A percentile compares a stretch with the other conserved stretches of the same genome.
These are phyloP conservation scores for Aspergillus pseudonomiae DNA, from an alignment of 2,329 filamentous ascomycete genomes.

Conservation along the genomic window DNA sequence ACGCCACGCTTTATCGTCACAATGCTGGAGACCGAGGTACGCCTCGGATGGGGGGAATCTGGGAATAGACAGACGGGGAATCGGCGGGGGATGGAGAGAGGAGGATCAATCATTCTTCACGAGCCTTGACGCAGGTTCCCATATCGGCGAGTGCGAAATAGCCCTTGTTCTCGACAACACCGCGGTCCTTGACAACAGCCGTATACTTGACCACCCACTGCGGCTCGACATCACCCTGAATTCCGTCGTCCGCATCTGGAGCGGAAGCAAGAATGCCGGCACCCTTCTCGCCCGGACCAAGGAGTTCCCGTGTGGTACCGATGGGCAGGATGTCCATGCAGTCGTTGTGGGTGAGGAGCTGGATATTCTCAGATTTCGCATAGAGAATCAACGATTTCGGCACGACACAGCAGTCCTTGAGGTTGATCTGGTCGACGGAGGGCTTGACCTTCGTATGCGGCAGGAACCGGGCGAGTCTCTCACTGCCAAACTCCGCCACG, in stretches of 20 bases:
- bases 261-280: conserved; percentile 73
- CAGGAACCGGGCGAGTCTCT: conserved; percentile 78
- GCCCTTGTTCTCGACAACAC: conserved; percentile 97
- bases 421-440: conserved; percentile 91
- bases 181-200: conserved; percentile 87
- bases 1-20: conserved; percentile 27
- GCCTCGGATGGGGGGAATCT: not conserved
- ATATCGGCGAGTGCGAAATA: conserved; percentile 89
- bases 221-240: conserved; percentile 78
- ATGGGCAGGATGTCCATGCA: conserved; percentile 87
- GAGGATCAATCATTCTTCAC: conserved; percentile 19
- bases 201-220: conserved; percentile 98
- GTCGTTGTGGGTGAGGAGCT: conserved; percentile 91
- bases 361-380: conserved; percentile 80
- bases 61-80: not conserved
- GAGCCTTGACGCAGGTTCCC: conserved; percentile 47
- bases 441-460: conserved; percentile 71
- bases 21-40: conserved; percentile 7
- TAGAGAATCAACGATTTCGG: conserved; percentile 82
- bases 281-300: conserved; percentile 72
- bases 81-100: conserved; percentile 14
- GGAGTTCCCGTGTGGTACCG: conserved; percentile 80
- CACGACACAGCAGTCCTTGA: conserved; percentile 93
- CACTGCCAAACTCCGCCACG: conserved; percentile 86
- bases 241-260: conserved; percentile 54